phyloP scores from a whole-genome alignment of 257 asterid genomes.

The Euphrasia confusa region DNA sequence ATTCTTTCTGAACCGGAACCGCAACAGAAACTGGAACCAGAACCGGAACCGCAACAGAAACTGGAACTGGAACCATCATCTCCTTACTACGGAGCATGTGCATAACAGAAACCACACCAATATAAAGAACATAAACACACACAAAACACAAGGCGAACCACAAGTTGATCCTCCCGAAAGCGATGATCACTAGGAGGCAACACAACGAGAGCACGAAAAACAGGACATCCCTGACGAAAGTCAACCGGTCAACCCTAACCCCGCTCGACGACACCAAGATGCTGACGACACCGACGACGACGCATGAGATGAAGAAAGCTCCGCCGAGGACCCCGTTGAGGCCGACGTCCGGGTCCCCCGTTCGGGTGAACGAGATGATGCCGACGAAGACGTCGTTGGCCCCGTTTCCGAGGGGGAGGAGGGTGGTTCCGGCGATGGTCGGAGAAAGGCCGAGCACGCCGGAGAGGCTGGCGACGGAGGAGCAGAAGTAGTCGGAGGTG shows the following conservation, averaged over 20 bases:
- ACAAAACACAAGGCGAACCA: slow-evolving; percentile 51
- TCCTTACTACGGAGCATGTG: slow-evolving; percentile 36
- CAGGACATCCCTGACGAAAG: slow-evolving; percentile 67
- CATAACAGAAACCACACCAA: slow-evolving; percentile 48
- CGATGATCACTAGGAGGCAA: slow-evolving; percentile 42
- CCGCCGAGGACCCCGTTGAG: slow-evolving; percentile 74
- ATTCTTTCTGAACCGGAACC: slow-evolving; percentile 17
- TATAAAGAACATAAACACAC: slow-evolving; percentile 46
- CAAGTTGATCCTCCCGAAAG: slow-evolving; percentile 37
- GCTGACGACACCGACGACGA: slow-evolving; percentile 65
- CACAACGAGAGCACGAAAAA: slow-evolving; percentile 53
- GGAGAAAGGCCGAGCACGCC: slow-evolving; percentile 57
- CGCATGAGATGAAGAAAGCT: slow-evolving; percentile 63
- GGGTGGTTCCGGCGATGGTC: slow-evolving; percentile 73
- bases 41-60: background rate
- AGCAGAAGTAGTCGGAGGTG: slow-evolving; percentile 64
- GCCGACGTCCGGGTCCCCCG: slow-evolving; percentile 60
- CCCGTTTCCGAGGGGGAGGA: slow-evolving; percentile 82
- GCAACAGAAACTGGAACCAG: slow-evolving; percentile 30
- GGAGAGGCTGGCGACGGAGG: slow-evolving; percentile 54
- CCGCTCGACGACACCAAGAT: slow-evolving; percentile 36
- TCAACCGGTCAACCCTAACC: slow-evolving; percentile 35
- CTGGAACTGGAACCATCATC: slow-evolving; percentile 7
- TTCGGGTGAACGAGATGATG: slow-evolving; percentile 48
- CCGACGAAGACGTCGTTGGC: slow-evolving; percentile 74